A percentile compares a stretch with the other conserved stretches of the same genome.
These are phyloP conservation scores for Astraeus odoratus DNA, from an alignment of 768 basidiomycete species.

Conservation along the genomic window DNA sequence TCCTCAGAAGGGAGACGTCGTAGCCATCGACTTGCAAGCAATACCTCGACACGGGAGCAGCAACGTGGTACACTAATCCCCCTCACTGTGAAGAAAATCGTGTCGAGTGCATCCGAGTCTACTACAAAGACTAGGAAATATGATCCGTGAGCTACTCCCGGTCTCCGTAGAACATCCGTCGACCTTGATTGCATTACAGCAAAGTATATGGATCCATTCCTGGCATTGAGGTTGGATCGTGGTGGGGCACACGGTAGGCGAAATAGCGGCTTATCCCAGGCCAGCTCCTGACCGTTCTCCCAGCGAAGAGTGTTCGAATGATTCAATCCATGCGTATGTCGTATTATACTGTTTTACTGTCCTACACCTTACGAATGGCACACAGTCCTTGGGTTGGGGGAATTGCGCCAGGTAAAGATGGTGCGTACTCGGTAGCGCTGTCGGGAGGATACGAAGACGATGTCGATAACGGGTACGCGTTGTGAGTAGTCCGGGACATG, in stretches of 20 bases:
- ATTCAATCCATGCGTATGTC: constrained; percentile 80
- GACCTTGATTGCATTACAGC: constrained; percentile 28
- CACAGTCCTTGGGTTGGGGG: constrained; percentile 78
- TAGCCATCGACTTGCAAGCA: constrained; percentile 60
- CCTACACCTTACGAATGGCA: constrained; percentile 1
- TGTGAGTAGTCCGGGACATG: constrained; percentile 43
- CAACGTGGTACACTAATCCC: constrained; percentile 28
- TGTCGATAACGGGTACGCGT: constrained; percentile 73
- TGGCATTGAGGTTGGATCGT: constrained; percentile 68
- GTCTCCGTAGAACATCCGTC: constrained; percentile 13
- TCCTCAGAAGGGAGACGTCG: constrained; percentile 39
- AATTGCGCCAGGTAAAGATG: constrained; percentile 52
- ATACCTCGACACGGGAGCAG: constrained; percentile 46
- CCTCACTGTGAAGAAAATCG: constrained; percentile 32
- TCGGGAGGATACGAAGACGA: constrained; percentile 89
- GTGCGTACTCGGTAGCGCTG: constrained; percentile 80
- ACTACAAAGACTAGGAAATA: constrained; percentile 27
- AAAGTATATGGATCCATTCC: constrained; percentile 81
- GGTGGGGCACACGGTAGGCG: constrained; percentile 68
- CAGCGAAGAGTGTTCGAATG: constrained; percentile 60
- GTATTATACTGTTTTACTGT: background rate
- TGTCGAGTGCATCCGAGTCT: constrained; percentile 30
- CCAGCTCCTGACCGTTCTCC: background rate
- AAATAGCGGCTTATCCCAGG: background rate
- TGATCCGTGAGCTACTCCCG: constrained; percentile 20